A percentile compares a stretch with the other conserved stretches of the same genome.
These are phyloP conservation scores for Amanita thiersii DNA, from an alignment of 768 basidiomycete species.

Conservation along the genomic window DNA sequence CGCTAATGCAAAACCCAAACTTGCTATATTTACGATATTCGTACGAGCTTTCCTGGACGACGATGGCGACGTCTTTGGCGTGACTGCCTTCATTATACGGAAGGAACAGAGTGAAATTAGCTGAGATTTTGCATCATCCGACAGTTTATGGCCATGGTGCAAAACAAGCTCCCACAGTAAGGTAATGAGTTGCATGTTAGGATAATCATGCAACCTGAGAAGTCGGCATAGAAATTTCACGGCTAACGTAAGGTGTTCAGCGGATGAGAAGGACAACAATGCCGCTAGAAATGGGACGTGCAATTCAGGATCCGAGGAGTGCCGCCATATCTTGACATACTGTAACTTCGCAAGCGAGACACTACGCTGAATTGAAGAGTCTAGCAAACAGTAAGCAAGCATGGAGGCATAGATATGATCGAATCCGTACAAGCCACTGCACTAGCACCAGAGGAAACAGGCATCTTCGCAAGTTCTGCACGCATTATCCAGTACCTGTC, in stretches of 20 bases:
- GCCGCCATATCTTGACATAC: constrained; percentile 30
- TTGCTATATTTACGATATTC: constrained; percentile 20
- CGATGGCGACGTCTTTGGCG: no score
- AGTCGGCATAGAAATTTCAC: constrained; percentile 28
- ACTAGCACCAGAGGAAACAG: constrained; percentile 14
- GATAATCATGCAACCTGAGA: constrained; percentile 23
- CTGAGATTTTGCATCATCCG: no score
- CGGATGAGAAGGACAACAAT: constrained; percentile 23
- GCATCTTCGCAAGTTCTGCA: constrained; percentile 26
- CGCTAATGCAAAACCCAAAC: constrained; percentile 16
- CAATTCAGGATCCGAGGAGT: constrained; percentile 29
- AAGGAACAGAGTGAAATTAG: no score
- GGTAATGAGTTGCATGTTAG: constrained; percentile 24
- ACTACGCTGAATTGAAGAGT: constrained; percentile 12
- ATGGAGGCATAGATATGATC: background rate
- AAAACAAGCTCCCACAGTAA: constrained; percentile 35
- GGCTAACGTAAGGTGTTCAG: constrained; percentile 20
- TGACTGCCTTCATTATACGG: no score
- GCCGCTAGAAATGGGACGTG: constrained; percentile 40
- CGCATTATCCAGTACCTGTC: constrained; percentile 62
- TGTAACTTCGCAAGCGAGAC: constrained; percentile 28
- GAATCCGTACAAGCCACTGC: background rate
- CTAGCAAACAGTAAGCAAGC: constrained; percentile 9
- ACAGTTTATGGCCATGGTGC: constrained; percentile 16
- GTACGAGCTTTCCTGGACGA: constrained; percentile 19